These are phyloP conservation scores for Rhododendron williamsianum DNA, from an alignment of 148 eudicot genomes.

Conservation along the genomic window DNA sequence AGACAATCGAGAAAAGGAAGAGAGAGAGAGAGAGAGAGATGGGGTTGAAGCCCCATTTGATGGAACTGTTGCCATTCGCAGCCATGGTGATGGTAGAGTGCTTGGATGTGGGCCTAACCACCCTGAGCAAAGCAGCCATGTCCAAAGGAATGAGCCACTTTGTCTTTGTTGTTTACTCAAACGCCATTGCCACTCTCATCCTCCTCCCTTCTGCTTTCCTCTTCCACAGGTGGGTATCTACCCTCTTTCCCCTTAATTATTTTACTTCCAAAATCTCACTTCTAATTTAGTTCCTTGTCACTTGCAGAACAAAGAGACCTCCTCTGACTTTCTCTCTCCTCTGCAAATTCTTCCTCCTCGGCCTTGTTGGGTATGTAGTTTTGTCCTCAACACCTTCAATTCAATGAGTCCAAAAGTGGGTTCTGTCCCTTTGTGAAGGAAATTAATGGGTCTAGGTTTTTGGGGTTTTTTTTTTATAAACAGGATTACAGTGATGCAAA, in stretches of 20 bases:
- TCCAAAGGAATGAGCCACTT: conserved; percentile 41
- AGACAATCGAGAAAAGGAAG: background rate
- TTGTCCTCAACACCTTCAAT: background rate
- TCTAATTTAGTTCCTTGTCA: background rate
- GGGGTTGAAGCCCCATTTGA: conserved; percentile 1
- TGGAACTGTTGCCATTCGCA: conserved; percentile 22
- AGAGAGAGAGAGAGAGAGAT: conserved; percentile 8
- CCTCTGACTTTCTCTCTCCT: conserved; percentile 29
- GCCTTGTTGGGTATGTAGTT: conserved; percentile 30
- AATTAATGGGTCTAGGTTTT: background rate
- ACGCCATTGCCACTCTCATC: conserved; percentile 39
- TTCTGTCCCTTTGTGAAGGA: background rate
- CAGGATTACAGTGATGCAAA: conserved; percentile 35
- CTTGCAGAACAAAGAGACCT: conserved; percentile 22
- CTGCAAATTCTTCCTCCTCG: conserved; percentile 36
- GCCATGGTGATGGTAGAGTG: conserved; percentile 32
- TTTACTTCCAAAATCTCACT: background rate
- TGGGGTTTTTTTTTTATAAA: background rate
- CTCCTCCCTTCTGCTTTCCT: conserved; percentile 27
- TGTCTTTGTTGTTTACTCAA: conserved; percentile 40
- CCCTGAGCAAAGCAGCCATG: conserved; percentile 50
- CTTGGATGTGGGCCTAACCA: conserved; percentile 35
- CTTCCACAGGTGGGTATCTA: conserved; percentile 13
- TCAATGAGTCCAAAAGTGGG: background rate
- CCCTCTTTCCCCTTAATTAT: background rate